These are phyloP conservation scores for Dothideomycetes sp. DNA, from an alignment of 2,329 filamentous ascomycete species.

Conservation along the genomic window DNA sequence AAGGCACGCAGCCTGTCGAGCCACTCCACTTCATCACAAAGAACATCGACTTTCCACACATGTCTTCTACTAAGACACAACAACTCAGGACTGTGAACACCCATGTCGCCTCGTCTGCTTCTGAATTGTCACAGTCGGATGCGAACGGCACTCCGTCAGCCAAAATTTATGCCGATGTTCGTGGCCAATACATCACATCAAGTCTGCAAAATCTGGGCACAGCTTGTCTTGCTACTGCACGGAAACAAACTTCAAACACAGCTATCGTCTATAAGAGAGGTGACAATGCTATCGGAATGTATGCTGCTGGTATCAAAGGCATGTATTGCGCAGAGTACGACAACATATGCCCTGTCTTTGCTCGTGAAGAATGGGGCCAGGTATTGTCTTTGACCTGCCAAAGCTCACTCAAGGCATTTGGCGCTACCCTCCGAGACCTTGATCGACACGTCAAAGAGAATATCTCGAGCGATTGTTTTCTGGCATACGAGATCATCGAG, in stretches of 20 bases:
- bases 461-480: conserved; percentile 80
- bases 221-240: conserved; percentile 71
- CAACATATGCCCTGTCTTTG: conserved; percentile 79
- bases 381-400: conserved; percentile 75
- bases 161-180: conserved; percentile 74
- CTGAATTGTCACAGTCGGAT: conserved; percentile 22
- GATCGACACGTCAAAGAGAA: conserved; percentile 84
- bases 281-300: conserved; percentile 84
- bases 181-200: conserved; percentile 74
- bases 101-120: conserved; percentile 23
- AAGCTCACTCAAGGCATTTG: conserved; percentile 68
- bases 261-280: conserved; percentile 80
- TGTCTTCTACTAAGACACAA: conserved; percentile 67
- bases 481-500: conserved; percentile 91
- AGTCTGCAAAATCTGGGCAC: conserved; percentile 79
- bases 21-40: conserved; percentile 91
- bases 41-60: conserved; percentile 61
- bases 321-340: conserved; percentile 85
- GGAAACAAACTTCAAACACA: conserved; percentile 63
- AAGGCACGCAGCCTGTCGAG: conserved; percentile 73
- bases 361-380: conserved; percentile 71
- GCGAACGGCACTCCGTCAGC: conserved; percentile 58
- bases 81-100: conserved; percentile 70
- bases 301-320: conserved; percentile 77
- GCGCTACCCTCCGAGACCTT: conserved; percentile 75